Conservation (phyloP, 192 early-diverging fungal species). For the Coemansia javaensis region DNA sequence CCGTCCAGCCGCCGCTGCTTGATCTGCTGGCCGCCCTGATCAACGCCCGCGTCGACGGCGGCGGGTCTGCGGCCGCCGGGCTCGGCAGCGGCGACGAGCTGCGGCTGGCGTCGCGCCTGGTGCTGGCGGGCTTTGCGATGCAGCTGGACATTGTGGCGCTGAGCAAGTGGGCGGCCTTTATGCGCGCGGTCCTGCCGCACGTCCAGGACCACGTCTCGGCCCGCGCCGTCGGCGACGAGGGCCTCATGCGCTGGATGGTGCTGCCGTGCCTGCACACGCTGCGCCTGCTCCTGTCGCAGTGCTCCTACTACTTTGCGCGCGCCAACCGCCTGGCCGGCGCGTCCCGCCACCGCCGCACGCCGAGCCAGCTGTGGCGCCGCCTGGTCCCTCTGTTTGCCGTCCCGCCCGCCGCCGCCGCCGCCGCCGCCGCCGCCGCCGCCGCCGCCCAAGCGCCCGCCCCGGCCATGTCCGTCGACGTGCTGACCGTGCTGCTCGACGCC, state of each 20-base stretch:
- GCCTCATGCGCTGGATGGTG: constrained; percentile 18
- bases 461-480: constrained; percentile 11
- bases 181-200: constrained; percentile 12
- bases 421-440: constrained; percentile 5
- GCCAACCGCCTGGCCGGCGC: neutral
- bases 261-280: constrained; percentile 37
- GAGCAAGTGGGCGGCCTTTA: constrained; percentile 24
- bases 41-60: constrained; percentile 5
- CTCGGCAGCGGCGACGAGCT: neutral
- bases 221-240: neutral
- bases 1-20: constrained; percentile 31
- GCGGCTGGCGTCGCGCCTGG: constrained; percentile 19
- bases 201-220: constrained; percentile 11
- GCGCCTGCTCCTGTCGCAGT: constrained; percentile 30
- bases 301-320: constrained; percentile 25
- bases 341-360: constrained; percentile 3
- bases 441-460: neutral
- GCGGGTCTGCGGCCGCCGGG: no score
- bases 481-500: constrained; percentile 24
- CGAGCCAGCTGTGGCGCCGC: constrained; percentile 10
- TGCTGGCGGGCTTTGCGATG: constrained; percentile 34
- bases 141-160: constrained; percentile 27
- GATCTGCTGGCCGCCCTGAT: constrained; percentile 23
- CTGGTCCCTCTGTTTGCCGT: constrained; percentile 32
- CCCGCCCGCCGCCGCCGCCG: neutral